phyloP scores from a whole-genome alignment of 2,329 filamentous ascomycete genomes.

The Ilyonectria destructans region DNA sequence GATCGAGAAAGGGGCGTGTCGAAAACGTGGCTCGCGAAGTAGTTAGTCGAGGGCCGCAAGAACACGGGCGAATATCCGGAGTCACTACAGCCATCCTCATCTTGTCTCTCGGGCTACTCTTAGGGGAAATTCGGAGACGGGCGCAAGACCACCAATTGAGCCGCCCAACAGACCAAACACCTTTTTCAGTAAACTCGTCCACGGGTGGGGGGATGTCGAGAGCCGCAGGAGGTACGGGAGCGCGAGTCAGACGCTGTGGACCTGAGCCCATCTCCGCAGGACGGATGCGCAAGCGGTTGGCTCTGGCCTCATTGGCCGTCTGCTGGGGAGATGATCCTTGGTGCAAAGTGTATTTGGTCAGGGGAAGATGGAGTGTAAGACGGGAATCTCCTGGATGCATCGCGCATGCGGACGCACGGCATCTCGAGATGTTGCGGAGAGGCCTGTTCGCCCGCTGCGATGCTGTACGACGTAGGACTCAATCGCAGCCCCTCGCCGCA shows the following conservation, averaged over 20 bases:
- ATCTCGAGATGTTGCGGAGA: slow-evolving; percentile 1
- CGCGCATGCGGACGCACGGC: background rate
- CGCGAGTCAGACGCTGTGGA: slow-evolving; percentile 19
- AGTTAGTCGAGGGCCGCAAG: background rate
- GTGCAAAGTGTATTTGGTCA: slow-evolving; percentile 1
- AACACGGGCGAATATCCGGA: background rate
- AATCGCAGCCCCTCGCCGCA: background rate
- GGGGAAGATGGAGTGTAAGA: background rate
- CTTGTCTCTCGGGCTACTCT: background rate
- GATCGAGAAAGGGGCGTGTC: slow-evolving; percentile 8
- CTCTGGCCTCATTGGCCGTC: slow-evolving; percentile 1
- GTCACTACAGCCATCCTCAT: background rate
- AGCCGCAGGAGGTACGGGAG: slow-evolving; percentile 13
- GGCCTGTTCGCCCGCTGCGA: background rate
- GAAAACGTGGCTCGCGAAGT: slow-evolving; percentile 10
- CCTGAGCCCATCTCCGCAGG: slow-evolving; percentile 18
- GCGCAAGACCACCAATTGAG: background rate
- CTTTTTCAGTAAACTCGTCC: background rate
- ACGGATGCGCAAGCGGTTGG: slow-evolving; percentile 14
- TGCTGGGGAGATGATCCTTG: background rate
- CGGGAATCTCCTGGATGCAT: background rate
- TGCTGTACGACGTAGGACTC: background rate
- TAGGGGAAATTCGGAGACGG: background rate
- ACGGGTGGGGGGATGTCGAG: slow-evolving; percentile 13
- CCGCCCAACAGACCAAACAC: background rate